Conservation (phyloP, 2,329 filamentous ascomycete genomes). For the Hansfordia pulvinata region DNA sequence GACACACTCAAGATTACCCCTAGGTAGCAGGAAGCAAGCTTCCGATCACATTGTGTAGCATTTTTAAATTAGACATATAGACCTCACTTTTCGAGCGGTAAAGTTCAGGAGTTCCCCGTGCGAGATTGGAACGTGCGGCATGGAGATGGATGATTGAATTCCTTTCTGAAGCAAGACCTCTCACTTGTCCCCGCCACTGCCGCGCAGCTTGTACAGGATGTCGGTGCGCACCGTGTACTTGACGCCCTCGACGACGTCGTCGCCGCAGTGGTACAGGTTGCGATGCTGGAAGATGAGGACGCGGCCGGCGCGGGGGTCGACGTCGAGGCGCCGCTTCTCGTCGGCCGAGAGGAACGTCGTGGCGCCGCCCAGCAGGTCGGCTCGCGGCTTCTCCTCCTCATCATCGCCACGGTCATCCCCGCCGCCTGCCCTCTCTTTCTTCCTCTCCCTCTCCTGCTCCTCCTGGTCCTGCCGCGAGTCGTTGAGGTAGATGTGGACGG, state of each 20-base stretch:
- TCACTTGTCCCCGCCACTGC: no score
- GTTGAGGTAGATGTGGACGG: constrained; percentile 41
- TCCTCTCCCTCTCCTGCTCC: constrained; percentile 1
- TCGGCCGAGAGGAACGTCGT: constrained; percentile 37
- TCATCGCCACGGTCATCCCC: background rate
- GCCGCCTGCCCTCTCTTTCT: background rate
- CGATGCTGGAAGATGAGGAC: constrained; percentile 47
- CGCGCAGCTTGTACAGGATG: constrained; percentile 33
- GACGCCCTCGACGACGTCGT: constrained; percentile 31
- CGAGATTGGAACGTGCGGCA: no score
- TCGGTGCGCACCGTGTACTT: constrained; percentile 47
- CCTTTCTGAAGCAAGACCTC: no score
- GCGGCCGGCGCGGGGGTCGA: constrained; percentile 41
- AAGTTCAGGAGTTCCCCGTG: no score
- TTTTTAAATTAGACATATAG: no score
- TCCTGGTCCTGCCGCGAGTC: constrained; percentile 17
- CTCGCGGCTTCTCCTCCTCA: no score
- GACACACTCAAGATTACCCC: no score
- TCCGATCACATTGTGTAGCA: no score
- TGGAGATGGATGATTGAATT: no score
- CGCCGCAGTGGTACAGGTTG: constrained; percentile 36
- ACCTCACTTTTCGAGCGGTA: no score
- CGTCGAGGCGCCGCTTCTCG: constrained; percentile 28
- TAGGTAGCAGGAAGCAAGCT: no score
- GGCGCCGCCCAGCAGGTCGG: constrained; percentile 34